phyloP scores from a whole-genome alignment of 2,329 filamentous ascomycete genomes.

The Colletotrichum sp. region DNA sequence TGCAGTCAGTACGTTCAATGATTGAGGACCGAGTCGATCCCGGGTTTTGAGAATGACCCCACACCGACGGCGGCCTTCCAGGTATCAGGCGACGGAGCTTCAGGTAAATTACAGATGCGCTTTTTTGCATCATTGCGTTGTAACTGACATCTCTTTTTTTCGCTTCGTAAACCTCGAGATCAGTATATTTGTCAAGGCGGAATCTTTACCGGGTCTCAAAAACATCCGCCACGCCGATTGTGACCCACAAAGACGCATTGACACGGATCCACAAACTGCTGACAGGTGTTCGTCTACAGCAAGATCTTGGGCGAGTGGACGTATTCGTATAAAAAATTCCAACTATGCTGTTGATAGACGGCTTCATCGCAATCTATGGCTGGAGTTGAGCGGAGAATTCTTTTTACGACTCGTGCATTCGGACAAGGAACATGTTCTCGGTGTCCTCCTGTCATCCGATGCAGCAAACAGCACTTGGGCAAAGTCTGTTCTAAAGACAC shows the following conservation, averaged over 20 bases:
- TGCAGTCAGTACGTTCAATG: too few relatives aligned
- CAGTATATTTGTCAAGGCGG: not conserved
- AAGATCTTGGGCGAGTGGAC: not conserved
- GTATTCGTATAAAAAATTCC: not conserved
- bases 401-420: not conserved
- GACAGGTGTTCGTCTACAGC: not conserved
- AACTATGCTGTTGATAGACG: not conserved
- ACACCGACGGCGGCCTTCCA: not conserved
- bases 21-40: not conserved
- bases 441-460: not conserved
- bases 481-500: not conserved
- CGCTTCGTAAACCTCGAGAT: not conserved
- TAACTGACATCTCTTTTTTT: not conserved
- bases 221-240: not conserved
- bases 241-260: not conserved
- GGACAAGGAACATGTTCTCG: not conserved
- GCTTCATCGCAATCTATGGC: not conserved
- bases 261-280: not conserved
- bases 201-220: not conserved
- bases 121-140: not conserved
- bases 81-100: not conserved
- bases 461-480: not conserved
- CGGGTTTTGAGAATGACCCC: not conserved
- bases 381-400: not conserved
- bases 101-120: not conserved